Conservation (phyloP, 345 rosid species). For the Viola odorata region DNA sequence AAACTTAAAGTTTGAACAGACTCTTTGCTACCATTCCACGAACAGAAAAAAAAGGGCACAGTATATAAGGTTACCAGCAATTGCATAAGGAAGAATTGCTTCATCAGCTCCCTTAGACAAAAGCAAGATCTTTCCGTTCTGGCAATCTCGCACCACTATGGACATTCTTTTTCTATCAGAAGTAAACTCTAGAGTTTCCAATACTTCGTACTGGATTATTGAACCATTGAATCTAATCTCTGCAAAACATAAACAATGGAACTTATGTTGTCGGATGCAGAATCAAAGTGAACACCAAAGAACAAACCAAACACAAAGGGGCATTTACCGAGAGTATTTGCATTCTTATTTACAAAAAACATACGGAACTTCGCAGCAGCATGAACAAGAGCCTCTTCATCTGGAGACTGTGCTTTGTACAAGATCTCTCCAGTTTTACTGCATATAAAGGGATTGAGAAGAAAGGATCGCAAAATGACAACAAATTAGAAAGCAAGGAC, state of each 20-base stretch:
- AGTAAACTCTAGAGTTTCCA: constrained; percentile 91
- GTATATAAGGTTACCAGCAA: constrained; percentile 48
- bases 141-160: constrained; percentile 73
- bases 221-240: constrained; percentile 69
- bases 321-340: constrained; percentile 66
- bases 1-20: too few relatives aligned
- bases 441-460: constrained; percentile 15
- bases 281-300: constrained; percentile 12
- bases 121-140: constrained; percentile 66
- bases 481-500: neutral
- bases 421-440: constrained; percentile 77
- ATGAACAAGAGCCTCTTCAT: constrained; percentile 94
- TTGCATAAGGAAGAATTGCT: constrained; percentile 76
- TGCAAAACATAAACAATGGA: constrained; percentile 32
- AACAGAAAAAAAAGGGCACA: constrained; percentile 3
- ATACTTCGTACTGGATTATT: constrained; percentile 56
- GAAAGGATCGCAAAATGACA: constrained; percentile 1
- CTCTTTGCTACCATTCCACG: neutral
- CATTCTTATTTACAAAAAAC: constrained; percentile 63
- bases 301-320: constrained; percentile 22
- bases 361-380: constrained; percentile 89
- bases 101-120: constrained; percentile 98
- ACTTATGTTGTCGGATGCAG: constrained; percentile 8
- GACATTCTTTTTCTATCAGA: constrained; percentile 99
- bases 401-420: constrained; percentile 97